A percentile compares a stretch with the other conserved stretches of the same genome.
phyloP scores from a whole-genome alignment of 192 early-diverging fungal species.

The Umbelopsis vinacea region DNA sequence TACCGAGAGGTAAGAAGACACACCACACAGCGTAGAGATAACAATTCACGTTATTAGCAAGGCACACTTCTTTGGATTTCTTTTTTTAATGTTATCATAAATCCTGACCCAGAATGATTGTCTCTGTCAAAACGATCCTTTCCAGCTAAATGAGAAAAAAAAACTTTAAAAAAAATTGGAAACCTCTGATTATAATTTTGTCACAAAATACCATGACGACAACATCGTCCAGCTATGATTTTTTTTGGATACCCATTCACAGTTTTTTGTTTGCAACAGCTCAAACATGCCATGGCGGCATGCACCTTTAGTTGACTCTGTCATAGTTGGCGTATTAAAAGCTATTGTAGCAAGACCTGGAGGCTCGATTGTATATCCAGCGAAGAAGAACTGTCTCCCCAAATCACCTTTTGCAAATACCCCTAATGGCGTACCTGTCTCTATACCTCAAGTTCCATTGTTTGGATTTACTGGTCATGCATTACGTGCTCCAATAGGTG shows the following conservation, averaged over 20 bases:
- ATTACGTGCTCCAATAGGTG: background rate
- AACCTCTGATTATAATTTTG: background rate
- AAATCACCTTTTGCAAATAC: background rate
- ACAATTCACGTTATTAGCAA: too few species aligned
- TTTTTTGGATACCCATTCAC: slow-evolving; percentile 3
- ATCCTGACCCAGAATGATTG: too few species aligned
- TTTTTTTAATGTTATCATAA: too few species aligned
- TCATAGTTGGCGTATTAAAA: slow-evolving; percentile 14
- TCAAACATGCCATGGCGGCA: slow-evolving; percentile 23
- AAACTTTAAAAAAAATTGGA: background rate
- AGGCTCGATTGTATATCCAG: background rate
- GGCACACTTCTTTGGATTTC: too few species aligned
- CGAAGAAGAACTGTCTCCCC: background rate
- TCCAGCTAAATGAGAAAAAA: too few species aligned
- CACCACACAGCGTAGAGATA: too few species aligned
- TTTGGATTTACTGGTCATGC: background rate
- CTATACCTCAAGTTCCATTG: background rate
- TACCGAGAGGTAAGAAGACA: too few species aligned
- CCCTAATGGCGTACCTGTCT: slow-evolving; percentile 14
- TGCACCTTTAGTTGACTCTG: slow-evolving; percentile 19
- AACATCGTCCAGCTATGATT: background rate
- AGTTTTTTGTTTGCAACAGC: slow-evolving; percentile 22
- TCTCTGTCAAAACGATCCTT: background rate
- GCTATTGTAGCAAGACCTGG: slow-evolving; percentile 13
- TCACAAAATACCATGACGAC: background rate